Evolutionary conservation across 1,284 basidiomycete species (phyloP), one percentile per base, ranked within the genome.

Genomic region (Leccinum laetum): DNA sequence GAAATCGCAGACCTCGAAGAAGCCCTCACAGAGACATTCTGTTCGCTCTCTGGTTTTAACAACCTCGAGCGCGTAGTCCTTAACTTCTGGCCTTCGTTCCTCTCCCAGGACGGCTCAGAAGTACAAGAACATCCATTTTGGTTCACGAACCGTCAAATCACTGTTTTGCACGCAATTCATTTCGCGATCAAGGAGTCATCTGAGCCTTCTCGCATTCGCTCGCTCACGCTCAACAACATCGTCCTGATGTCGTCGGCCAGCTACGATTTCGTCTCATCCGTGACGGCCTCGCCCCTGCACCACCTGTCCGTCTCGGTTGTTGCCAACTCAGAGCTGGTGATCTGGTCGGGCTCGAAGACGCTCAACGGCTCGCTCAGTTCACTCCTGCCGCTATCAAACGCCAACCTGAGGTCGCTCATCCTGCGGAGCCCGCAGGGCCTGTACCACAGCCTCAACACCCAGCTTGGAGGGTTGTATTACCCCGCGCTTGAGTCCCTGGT

Each of bases 31-130:
- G 56, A 57, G 56, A 21, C 56, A 35, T 57, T 57, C n/a, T 18
- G 29, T 32, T 16, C 56, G 1, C 56, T 57, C n/a, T 6, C 29
- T n/a, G 56, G 56, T 35, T 35, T 57, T 6, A 32, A 35, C n/a
- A 57, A 57, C 29, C 26, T 57, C 16, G 62, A 68, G 39, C 61
- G 64, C 3, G 63, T 75, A n/a, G 61, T 65, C 16, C 70, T 78
- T 59, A 73, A 71, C 61, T 75, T 75, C 46, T 75, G 74, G 74
- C 74, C 74, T 7, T 75, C 74, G 0, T 78, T 77, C 61, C 58
- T 56, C 24, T 73, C 75, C 11, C 67, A 72, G n/a, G 21, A 18
- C 8, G 74, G 73, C 5, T n/a, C 35, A 7, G 74, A 78, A 57
- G 53, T 74, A 11, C 68, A 62, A 10, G 76, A 75, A 16, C 69